Conservation (phyloP, 2,329 filamentous ascomycete species). For the Albifimbria verrucaria region DNA sequence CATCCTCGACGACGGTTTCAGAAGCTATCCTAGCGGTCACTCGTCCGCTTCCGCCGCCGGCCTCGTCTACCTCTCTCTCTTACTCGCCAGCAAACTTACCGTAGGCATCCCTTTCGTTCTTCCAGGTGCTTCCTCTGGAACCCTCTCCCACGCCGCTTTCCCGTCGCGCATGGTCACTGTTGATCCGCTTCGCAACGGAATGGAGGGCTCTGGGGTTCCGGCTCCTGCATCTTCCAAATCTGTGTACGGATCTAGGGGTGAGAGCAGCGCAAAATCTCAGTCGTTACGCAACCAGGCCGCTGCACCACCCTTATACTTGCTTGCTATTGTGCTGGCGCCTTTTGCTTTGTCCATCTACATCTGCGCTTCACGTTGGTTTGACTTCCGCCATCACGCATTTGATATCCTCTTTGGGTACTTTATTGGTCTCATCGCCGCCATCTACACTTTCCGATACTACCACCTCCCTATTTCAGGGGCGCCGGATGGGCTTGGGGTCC, state of each 20-base stretch:
- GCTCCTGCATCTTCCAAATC: background rate
- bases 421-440: slow-evolving; percentile 56
- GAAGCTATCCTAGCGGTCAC: slow-evolving; percentile 49
- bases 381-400: slow-evolving; percentile 76
- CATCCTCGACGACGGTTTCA: slow-evolving; percentile 66
- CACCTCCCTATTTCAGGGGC: slow-evolving; percentile 68
- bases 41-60: slow-evolving; percentile 65
- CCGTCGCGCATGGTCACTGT: background rate
- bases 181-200: background rate
- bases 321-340: slow-evolving; percentile 63
- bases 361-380: slow-evolving; percentile 68
- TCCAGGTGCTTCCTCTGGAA: slow-evolving; percentile 24
- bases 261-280: background rate
- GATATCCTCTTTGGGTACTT: slow-evolving; percentile 72
- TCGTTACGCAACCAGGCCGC: background rate
- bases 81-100: slow-evolving; percentile 68
- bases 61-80: slow-evolving; percentile 72
- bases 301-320: slow-evolving; percentile 58
- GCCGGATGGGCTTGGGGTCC: slow-evolving; percentile 78
- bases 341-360: slow-evolving; percentile 69
- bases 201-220: background rate
- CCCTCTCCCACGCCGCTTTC: slow-evolving; percentile 30
- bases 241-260: slow-evolving; percentile 26
- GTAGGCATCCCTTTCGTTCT: slow-evolving; percentile 61
- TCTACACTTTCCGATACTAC: slow-evolving; percentile 51